Base-by-base conservation (phyloP, 176 grass and related monocot species). In the Carex scoparia region DNA sequence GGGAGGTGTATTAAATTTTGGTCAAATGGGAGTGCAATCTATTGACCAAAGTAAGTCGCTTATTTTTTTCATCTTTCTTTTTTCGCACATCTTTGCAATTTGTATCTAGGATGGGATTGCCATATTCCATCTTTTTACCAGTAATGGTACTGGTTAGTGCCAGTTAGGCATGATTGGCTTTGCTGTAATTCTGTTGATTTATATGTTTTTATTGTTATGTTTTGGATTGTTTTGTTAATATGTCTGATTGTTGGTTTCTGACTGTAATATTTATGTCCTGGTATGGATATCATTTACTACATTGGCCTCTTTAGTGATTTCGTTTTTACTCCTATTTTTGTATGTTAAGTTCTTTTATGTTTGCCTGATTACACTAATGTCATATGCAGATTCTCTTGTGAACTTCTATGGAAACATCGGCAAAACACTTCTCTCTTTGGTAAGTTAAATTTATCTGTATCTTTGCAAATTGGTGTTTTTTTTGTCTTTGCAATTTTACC, bases 341-440 rank as follows among this genome's bases (percentile, higher is more conserved):
- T 42, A 46, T 40, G 11, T 73, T 42, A 74, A 28, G 18, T 44
- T 16, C 4, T 33, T 81, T 46, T 81, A 27, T 46, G 51, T 63
- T 65, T 81, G 12, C 13, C 74, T 62, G 31, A 61, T 81, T 65
- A 7, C 19, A 27, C 30, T 19, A 27, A 27, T 84, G 80, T 87
- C 9, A 86, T 14, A 33, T 93, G 80, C 93, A 98, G 93, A 88
- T 81, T 93, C 95, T 5, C 44, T 89, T 9, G 91, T 98, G 76
- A 98, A 98, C 85, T 95, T 98, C 40, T 98, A 98, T 31, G 95
- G 95, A 63, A 98, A 98, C 82, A 93, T 95, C 11, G 95, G 95
- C 28, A 98, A 98, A 90, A 95, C 93, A 6, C 83, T 98, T 59
- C 93, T 98, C 87, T 95, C 95, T 31, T 79, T 98, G 91, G 95